A percentile compares a stretch with the other conserved stretches of the same genome.
These are phyloP conservation scores for Alternaria arbusti DNA, from an alignment of 2,329 filamentous ascomycete genomes.

Conservation along the genomic window DNA sequence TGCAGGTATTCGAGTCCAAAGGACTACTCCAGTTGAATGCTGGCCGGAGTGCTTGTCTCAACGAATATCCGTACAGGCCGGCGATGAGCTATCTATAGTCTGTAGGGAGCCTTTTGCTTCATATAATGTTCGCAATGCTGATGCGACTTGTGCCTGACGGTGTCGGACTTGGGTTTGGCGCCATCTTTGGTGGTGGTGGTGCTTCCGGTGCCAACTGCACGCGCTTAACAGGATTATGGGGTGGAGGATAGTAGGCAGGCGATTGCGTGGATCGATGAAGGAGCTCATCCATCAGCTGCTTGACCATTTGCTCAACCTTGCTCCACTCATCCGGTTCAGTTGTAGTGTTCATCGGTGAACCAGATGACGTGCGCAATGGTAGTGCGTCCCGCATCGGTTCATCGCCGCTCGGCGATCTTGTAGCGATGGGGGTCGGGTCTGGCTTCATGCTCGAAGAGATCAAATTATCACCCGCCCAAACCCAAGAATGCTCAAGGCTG, in stretches of 20 bases:
- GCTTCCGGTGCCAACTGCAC: slow-evolving; percentile 41
- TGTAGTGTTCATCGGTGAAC: slow-evolving; percentile 63
- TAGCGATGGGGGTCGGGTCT: slow-evolving; percentile 7
- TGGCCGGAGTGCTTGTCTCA: background rate
- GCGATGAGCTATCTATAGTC: background rate
- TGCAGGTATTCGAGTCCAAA: background rate
- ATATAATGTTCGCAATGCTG: slow-evolving; percentile 55
- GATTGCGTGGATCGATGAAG: slow-evolving; percentile 39
- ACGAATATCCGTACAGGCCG: background rate
- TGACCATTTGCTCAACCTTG: slow-evolving; percentile 69
- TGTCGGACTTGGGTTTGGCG: slow-evolving; percentile 29
- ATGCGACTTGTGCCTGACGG: slow-evolving; percentile 53
- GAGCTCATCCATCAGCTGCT: slow-evolving; percentile 60
- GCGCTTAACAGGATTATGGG: slow-evolving; percentile 48
- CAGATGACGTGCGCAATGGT: slow-evolving; percentile 57
- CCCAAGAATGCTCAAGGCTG: slow-evolving; percentile 78
- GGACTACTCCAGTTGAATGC: background rate
- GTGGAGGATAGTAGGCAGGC: slow-evolving; percentile 43
- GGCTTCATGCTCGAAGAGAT: slow-evolving; percentile 6
- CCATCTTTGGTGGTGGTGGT: slow-evolving; percentile 24
- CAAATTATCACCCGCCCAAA: slow-evolving; percentile 67
- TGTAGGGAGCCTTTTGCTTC: slow-evolving; percentile 1
- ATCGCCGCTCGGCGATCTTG: slow-evolving; percentile 25
- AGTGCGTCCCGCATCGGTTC: slow-evolving; percentile 49
- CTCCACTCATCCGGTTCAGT: slow-evolving; percentile 84